Base-by-base conservation (phyloP, 2,329 filamentous ascomycete species). In the Colletotrichum salicis region DNA sequence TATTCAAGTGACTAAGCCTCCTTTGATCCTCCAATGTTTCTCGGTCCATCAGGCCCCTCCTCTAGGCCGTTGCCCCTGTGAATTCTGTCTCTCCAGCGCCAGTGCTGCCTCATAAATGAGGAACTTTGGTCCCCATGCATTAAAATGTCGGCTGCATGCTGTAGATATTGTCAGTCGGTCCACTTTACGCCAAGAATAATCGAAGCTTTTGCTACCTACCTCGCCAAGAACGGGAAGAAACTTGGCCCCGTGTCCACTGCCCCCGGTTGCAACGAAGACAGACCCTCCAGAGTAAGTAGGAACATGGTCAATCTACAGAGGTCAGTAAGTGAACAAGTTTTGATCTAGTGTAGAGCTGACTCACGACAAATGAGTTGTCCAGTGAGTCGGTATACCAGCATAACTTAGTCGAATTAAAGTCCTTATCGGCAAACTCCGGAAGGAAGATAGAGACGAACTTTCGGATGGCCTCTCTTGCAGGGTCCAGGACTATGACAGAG, bases 321-420 rank as follows among this genome's bases (percentile, higher is more conserved):
- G 15, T 12, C 15, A n/a, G 12, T 7, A 5, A 24, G 12, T 13
- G 2, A 10, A 2, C 1, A 29, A 33, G 2, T 1, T 11, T 6
- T 6, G 8, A 13, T 11, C 2, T 12, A 22, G 12, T 11, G 5
- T 7, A 12, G 22, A 12, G 5, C 7, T 12, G 2, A 60, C 73
- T 19, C 71, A 77, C 76, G 27, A 80, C 80, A 75, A 87, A 90
- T 65, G 89, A 85, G 37, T 88, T 88, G 19, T 84, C 82, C 1
- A 84, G 85, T 0, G 86, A 89, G 74, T 91, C 89, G 0, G 84
- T 88, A 75, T 90, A 90, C 87, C 87, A 90, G 79, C 89, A 91
- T 5, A 91, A 82, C 31, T 87, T 82, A 0, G 77, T 84, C 82
- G 67, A 86, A 73, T 29, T 76, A 69, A 60, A 86, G 70, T 22